A percentile compares a stretch with the other conserved stretches of the same genome.
These are phyloP conservation scores for Tuber aestivum DNA, from an alignment of 495 filamentous ascomycete species.

Conservation along the genomic window DNA sequence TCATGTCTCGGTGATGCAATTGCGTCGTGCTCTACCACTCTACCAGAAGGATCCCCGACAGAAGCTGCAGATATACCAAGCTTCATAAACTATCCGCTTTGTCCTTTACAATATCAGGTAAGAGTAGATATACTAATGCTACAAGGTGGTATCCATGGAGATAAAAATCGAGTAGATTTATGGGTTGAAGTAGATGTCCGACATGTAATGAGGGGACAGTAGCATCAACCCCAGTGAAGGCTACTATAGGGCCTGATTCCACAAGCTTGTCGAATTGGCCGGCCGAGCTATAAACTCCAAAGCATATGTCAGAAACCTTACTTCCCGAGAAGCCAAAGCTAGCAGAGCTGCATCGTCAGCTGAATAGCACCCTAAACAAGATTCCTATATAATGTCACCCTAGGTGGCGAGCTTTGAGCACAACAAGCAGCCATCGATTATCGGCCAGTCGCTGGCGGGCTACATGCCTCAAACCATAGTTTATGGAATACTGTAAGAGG, in stretches of 20 bases:
- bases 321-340: too few species aligned
- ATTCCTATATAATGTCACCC: too few species aligned
- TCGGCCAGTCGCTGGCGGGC: too few species aligned
- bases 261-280: constrained; percentile 65
- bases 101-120: not conserved
- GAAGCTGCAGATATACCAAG: constrained; percentile 78
- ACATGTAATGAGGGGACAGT: constrained; percentile 87
- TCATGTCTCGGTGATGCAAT: constrained; percentile 54
- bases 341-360: too few species aligned
- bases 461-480: too few species aligned
- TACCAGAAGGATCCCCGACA: constrained; percentile 81
- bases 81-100: constrained; percentile 40
- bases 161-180: constrained; percentile 92
- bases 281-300: constrained; percentile 49
- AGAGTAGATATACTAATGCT: constrained; percentile 53
- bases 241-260: constrained; percentile 62
- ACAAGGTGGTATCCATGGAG: constrained; percentile 69
- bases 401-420: too few species aligned
- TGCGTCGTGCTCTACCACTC: constrained; percentile 60
- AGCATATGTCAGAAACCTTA: constrained; percentile 30
- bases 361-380: too few species aligned
- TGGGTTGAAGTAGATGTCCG: constrained; percentile 86
- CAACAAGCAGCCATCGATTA: too few species aligned
- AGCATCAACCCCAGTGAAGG: constrained; percentile 87
- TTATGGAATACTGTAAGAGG: too few species aligned